Conservation (phyloP, 2,329 filamentous ascomycete genomes). For the Aureobasidium vineae region DNA sequence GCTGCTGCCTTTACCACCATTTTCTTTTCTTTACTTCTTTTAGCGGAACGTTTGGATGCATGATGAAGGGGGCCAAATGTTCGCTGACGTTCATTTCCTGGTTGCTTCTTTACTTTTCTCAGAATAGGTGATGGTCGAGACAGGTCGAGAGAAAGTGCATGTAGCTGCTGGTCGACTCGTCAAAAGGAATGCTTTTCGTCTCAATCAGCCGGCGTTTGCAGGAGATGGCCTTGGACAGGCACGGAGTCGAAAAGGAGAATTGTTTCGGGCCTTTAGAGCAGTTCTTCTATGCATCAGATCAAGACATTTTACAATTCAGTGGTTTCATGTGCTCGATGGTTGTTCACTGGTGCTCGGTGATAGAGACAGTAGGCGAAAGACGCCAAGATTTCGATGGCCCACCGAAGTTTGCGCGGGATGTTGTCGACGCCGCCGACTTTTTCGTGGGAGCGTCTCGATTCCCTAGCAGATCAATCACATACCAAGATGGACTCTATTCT, state of each 20-base stretch:
- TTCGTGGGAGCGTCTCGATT: constrained; percentile 9
- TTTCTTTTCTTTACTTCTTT: neutral
- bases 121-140: neutral
- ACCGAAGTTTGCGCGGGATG: constrained; percentile 22
- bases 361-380: neutral
- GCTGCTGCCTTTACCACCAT: neutral
- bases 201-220: constrained; percentile 13
- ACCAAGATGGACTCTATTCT: constrained; percentile 49
- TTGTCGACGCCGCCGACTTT: constrained; percentile 20
- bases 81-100: neutral
- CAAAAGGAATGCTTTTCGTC: neutral
- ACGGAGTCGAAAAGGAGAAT: neutral
- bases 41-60: constrained; percentile 13
- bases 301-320: neutral
- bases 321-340: neutral
- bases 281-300: neutral
- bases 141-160: neutral
- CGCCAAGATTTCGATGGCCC: constrained; percentile 27
- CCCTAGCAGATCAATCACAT: constrained; percentile 29
- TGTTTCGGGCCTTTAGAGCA: neutral
- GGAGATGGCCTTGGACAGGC: constrained; percentile 13
- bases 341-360: neutral
- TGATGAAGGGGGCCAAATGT: neutral
- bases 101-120: neutral
- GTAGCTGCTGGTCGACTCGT: neutral